A percentile compares a stretch with the other conserved stretches of the same genome.
phyloP scores from a whole-genome alignment of 2,329 filamentous ascomycete genomes.

The Fusarium oligoseptatum region DNA sequence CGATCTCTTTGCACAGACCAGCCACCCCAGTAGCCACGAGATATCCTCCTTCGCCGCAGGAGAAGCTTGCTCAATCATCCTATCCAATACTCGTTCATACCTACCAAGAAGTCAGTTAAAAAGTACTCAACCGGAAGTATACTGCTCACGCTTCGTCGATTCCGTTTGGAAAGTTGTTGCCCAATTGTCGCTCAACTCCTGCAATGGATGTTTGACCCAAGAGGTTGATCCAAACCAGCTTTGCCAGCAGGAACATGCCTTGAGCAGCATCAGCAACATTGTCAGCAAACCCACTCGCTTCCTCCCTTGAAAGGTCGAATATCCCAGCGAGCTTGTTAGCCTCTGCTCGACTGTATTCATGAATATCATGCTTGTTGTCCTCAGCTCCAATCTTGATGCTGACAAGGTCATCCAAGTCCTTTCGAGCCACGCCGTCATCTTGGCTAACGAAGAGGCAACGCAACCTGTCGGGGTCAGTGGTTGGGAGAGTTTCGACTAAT shows the following conservation, averaged over 20 bases:
- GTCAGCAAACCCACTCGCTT: background rate
- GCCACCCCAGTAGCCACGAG: constrained; percentile 50
- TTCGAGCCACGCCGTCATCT: background rate
- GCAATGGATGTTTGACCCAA: background rate
- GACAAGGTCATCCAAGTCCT: background rate
- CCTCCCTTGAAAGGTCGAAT: background rate
- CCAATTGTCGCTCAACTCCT: background rate
- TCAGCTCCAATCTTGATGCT: background rate
- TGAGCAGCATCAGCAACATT: background rate
- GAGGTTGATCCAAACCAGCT: background rate
- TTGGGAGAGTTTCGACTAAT: background rate
- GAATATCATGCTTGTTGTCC: background rate
- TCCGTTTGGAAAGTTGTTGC: background rate
- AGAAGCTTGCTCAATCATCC: background rate
- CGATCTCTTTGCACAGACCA: constrained; percentile 55
- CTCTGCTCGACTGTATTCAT: background rate
- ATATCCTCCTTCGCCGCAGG: background rate
- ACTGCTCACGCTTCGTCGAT: no score
- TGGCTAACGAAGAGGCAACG: background rate
- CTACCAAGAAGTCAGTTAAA: background rate
- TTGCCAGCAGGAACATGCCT: background rate
- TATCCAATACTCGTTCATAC: background rate
- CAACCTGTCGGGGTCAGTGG: background rate
- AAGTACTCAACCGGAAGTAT: no score
- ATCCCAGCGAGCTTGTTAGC: background rate